These are phyloP conservation scores for Fusarium penzigii DNA, from an alignment of 2,329 filamentous ascomycete genomes.

Conservation along the genomic window DNA sequence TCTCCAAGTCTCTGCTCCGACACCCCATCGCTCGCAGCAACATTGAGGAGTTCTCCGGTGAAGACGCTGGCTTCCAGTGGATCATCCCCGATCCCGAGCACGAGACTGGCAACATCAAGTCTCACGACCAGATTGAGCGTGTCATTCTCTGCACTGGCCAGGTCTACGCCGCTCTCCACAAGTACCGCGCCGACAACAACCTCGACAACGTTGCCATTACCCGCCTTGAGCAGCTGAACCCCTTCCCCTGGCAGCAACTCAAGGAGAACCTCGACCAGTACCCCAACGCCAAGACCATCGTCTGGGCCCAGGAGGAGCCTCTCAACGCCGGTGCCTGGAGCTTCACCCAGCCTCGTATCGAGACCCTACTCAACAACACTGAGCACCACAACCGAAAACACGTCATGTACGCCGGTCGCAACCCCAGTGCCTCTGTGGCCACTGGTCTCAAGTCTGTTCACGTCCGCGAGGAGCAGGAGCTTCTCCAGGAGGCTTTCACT, in stretches of 20 bases:
- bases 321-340: conserved; percentile 97
- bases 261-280: conserved; percentile 96
- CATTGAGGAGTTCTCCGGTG: conserved; percentile 87
- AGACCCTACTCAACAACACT: conserved; percentile 93
- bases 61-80: conserved; percentile 89
- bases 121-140: conserved; percentile 85
- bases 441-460: conserved; percentile 89
- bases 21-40: conserved; percentile 88
- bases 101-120: conserved; percentile 70
- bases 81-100: conserved; percentile 92
- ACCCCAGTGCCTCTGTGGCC: conserved; percentile 90
- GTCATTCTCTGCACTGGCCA: conserved; percentile 94
- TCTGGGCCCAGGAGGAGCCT: conserved; percentile 97
- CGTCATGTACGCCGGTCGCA: conserved; percentile 94
- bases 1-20: conserved; percentile 94
- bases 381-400: conserved; percentile 91
- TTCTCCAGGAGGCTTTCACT: conserved; percentile 67
- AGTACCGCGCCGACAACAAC: conserved; percentile 84
- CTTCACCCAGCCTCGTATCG: conserved; percentile 95
- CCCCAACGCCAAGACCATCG: conserved; percentile 95
- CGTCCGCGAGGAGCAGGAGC: conserved; percentile 87
- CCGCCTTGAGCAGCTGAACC: conserved; percentile 95
- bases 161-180: conserved; percentile 86
- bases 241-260: conserved; percentile 97
- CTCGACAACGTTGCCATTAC: conserved; percentile 92